A percentile compares a stretch with the other conserved stretches of the same genome.
phyloP scores from a whole-genome alignment of 441 rosid genomes.

The Lepidium campestre region DNA sequence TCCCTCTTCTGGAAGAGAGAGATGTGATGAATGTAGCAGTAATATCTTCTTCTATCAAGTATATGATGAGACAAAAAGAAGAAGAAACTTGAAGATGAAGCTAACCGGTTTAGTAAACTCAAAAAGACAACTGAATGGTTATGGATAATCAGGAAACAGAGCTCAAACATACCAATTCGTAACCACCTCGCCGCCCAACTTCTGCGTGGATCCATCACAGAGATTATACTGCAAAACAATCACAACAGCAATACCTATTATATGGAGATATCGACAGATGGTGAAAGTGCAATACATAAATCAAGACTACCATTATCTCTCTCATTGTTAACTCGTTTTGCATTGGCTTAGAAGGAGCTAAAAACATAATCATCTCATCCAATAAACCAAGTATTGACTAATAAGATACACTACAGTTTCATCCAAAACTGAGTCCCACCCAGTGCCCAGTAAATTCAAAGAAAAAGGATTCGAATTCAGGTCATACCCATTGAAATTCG shows the following conservation, averaged over 20 bases:
- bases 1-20: neutral
- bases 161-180: conserved; percentile 58
- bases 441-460: neutral
- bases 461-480: neutral
- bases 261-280: neutral
- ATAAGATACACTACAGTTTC: neutral
- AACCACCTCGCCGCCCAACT: conserved; percentile 97
- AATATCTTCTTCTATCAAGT: neutral
- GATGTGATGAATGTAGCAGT: neutral
- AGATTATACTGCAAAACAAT: conserved; percentile 50
- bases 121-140: neutral
- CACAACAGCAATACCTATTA: neutral
- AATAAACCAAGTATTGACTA: neutral
- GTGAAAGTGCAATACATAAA: neutral
- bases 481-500: conserved; percentile 79
- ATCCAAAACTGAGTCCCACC: neutral
- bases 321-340: neutral
- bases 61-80: neutral
- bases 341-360: neutral
- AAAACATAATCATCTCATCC: neutral
- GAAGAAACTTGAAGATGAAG: conserved; percentile 1
- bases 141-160: neutral
- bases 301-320: neutral
- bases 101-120: neutral
- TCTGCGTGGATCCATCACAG: conserved; percentile 88